Percentiles rank a stretch among this genome's conserved stretches.
Evolutionary conservation across 2,329 filamentous ascomycete species (phyloP).

Genomic region (Phialophora expanda): DNA sequence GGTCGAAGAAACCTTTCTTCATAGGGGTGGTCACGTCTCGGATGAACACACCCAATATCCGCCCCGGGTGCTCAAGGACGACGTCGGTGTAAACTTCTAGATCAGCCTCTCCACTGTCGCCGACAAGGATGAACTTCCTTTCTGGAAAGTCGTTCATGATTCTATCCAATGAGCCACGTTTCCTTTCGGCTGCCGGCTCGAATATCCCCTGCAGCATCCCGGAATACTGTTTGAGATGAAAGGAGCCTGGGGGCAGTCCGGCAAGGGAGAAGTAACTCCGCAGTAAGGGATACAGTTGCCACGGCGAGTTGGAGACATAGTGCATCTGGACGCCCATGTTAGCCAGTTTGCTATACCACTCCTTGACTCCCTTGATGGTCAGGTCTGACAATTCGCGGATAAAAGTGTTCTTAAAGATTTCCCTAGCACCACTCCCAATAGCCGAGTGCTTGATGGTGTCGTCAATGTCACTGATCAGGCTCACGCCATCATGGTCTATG

Average conservation of each 20-base stretch:
- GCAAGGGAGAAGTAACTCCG: constrained; percentile 82
- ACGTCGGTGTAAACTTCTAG: constrained; percentile 96
- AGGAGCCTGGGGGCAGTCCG: constrained; percentile 82
- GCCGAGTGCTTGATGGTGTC: constrained; percentile 97
- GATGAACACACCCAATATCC: constrained; percentile 88
- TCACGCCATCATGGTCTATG: constrained; percentile 79
- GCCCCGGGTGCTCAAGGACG: constrained; percentile 79
- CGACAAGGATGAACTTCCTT: constrained; percentile 86
- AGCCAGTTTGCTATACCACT: constrained; percentile 83
- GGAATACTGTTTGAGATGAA: constrained; percentile 94
- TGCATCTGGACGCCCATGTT: constrained; percentile 85
- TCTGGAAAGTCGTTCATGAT: constrained; percentile 89
- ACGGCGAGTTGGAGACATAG: constrained; percentile 99
- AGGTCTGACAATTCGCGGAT: constrained; percentile 82
- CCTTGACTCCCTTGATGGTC: constrained; percentile 81
- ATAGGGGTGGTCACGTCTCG: constrained; percentile 88
- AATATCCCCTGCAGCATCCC: constrained; percentile 99
- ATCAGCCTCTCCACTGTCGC: constrained; percentile 95
- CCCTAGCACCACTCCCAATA: constrained; percentile 81
- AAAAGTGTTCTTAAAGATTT: constrained; percentile 97
- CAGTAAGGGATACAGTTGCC: constrained; percentile 93
- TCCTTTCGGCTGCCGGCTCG: constrained; percentile 93
- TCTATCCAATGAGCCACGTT: constrained; percentile 83
- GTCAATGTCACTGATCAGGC: constrained; percentile 95
- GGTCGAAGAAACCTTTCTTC: constrained; percentile 77